Conservation (phyloP, 257 asterid genomes). For the Solanum microdontum region DNA sequence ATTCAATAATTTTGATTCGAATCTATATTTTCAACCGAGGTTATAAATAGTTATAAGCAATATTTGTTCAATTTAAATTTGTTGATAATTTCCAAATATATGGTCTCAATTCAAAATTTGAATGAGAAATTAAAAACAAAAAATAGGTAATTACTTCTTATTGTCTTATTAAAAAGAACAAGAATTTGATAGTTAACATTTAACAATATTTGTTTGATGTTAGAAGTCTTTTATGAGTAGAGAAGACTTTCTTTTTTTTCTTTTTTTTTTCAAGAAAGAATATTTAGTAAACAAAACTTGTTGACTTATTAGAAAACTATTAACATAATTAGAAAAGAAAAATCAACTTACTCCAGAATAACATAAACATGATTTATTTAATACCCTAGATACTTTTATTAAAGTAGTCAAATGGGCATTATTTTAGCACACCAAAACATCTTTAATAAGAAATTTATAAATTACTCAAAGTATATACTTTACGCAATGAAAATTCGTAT, state of each 20-base stretch:
- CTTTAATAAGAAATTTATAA: background rate
- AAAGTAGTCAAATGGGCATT: background rate
- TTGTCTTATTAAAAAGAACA: background rate
- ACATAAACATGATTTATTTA: background rate
- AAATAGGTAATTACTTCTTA: background rate
- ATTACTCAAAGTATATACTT: background rate
- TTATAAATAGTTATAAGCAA: background rate
- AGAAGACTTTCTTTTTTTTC: background rate
- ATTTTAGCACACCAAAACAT: background rate
- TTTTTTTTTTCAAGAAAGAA: background rate
- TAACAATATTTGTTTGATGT: background rate
- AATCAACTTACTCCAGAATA: background rate
- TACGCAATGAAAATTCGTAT: background rate
- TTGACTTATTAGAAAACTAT: background rate
- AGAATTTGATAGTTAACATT: background rate
- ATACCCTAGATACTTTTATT: background rate
- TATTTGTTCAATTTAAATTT: background rate
- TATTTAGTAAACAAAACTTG: background rate
- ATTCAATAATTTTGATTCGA: background rate
- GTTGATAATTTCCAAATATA: background rate
- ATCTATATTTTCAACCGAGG: background rate
- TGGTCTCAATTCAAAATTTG: background rate
- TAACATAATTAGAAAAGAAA: background rate
- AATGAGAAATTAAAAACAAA: background rate
- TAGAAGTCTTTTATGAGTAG: background rate